Evolutionary conservation across 2,329 filamentous ascomycete genomes (phyloP).

Genomic region (Xylariaceae sp.): DNA sequence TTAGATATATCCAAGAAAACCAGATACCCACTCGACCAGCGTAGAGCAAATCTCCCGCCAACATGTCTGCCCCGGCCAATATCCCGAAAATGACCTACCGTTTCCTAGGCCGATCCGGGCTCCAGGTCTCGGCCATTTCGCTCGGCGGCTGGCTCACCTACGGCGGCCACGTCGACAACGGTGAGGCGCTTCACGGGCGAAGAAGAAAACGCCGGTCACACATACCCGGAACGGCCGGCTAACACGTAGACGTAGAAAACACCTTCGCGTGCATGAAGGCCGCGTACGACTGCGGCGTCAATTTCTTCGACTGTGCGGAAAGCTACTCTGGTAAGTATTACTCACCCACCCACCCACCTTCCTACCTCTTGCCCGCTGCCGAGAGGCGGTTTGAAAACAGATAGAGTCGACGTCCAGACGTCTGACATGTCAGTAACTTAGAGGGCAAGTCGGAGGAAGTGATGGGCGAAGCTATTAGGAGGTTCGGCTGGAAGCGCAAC

Average conservation of each 20-base stretch:
- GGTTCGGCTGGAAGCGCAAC: slow-evolving; percentile 63
- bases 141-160: slow-evolving; percentile 76
- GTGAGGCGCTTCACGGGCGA: slow-evolving; percentile 43
- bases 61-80: slow-evolving; percentile 21
- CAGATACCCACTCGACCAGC: neutral
- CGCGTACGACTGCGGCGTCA: slow-evolving; percentile 62
- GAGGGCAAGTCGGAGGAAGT: slow-evolving; percentile 64
- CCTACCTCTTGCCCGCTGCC: too few relatives aligned
- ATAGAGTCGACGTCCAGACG: neutral
- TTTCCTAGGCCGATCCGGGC: slow-evolving; percentile 69
- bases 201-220: too few relatives aligned
- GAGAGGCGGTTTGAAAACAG: neutral
- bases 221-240: slow-evolving; percentile 4
- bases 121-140: slow-evolving; percentile 74
- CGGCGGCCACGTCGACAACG: slow-evolving; percentile 70
- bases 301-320: slow-evolving; percentile 67
- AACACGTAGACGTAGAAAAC: slow-evolving; percentile 47
- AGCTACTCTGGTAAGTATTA: slow-evolving; percentile 27
- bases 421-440: slow-evolving; percentile 43
- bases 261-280: slow-evolving; percentile 64
- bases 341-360: too few relatives aligned
- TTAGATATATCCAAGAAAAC: too few relatives aligned
- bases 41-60: neutral
- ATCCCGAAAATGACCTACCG: slow-evolving; percentile 68
- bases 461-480: slow-evolving; percentile 63